Percentiles rank a stretch among this genome's conserved stretches.
These are phyloP conservation scores for Eucalyptus grandis DNA, from an alignment of 345 rosid species.

Conservation along the genomic window DNA sequence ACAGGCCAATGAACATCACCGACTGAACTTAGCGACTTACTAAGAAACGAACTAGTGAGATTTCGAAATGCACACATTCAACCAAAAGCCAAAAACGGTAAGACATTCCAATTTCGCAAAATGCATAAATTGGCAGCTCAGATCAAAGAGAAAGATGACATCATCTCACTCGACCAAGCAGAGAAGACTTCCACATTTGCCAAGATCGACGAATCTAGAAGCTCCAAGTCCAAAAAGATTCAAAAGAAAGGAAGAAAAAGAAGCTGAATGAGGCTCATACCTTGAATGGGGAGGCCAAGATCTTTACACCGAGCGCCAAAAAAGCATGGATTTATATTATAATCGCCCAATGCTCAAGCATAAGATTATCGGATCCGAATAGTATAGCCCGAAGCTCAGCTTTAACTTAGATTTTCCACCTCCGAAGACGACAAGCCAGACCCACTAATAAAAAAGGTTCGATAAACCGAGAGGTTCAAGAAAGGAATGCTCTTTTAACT, in stretches of 20 bases:
- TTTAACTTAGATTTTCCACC: conserved; percentile 7
- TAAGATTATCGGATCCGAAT: conserved; percentile 27
- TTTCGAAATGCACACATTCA: neutral
- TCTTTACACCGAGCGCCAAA: neutral
- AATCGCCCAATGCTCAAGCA: neutral
- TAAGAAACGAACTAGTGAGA: neutral
- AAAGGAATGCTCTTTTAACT: neutral
- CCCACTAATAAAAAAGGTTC: conserved; percentile 4
- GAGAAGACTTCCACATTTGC: neutral
- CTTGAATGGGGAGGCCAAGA: conserved; percentile 6
- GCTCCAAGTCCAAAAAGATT: neutral
- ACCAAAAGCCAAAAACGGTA: neutral
- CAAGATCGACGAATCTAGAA: neutral
- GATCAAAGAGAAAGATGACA: neutral
- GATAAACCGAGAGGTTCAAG: neutral
- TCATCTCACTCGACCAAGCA: neutral
- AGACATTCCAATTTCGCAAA: neutral
- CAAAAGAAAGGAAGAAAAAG: neutral
- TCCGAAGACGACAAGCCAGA: neutral
- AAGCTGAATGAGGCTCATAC: conserved; percentile 8
- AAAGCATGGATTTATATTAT: neutral
- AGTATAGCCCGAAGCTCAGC: neutral
- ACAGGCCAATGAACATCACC: neutral
- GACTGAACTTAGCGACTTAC: neutral
- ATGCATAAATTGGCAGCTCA: neutral